Evolutionary conservation across 345 rosid genomes (phyloP).

Genomic region (Streptanthus diversifolius): DNA sequence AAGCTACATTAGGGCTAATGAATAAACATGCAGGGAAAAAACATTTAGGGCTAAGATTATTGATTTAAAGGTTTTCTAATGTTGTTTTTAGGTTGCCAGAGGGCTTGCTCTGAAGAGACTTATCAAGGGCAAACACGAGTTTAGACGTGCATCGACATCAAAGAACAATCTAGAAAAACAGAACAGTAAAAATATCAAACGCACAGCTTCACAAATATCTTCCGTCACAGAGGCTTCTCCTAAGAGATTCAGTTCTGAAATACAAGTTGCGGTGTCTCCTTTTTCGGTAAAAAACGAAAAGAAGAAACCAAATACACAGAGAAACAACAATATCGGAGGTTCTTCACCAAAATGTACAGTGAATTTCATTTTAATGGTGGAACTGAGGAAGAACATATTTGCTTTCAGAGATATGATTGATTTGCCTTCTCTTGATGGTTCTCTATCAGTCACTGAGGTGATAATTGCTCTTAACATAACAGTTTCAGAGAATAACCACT

Average conservation of each 20-base stretch:
- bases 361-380: conserved; percentile 52
- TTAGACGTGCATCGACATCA: conserved; percentile 17
- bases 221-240: conserved; percentile 5
- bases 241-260: conserved; percentile 30
- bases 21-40: too few relatives aligned
- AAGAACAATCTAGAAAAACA: conserved; percentile 13
- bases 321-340: neutral
- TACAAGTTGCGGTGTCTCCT: conserved; percentile 24
- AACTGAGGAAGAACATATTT: conserved; percentile 58
- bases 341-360: conserved; percentile 33
- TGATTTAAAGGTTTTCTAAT: neutral
- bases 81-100: conserved; percentile 14
- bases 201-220: conserved; percentile 17
- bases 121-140: conserved; percentile 24
- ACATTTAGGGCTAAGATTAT: too few relatives aligned
- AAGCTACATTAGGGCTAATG: neutral
- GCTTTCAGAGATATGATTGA: conserved; percentile 68
- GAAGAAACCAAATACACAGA: conserved; percentile 22
- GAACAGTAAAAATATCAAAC: conserved; percentile 18
- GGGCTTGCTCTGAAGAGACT: conserved; percentile 22
- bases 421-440: conserved; percentile 53
- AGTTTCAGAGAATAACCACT: neutral
- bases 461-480: neutral
- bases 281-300: neutral
- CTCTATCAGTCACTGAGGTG: conserved; percentile 52